phyloP scores from a whole-genome alignment of 306 rosid genomes.

The Phaseolus lunatus region DNA sequence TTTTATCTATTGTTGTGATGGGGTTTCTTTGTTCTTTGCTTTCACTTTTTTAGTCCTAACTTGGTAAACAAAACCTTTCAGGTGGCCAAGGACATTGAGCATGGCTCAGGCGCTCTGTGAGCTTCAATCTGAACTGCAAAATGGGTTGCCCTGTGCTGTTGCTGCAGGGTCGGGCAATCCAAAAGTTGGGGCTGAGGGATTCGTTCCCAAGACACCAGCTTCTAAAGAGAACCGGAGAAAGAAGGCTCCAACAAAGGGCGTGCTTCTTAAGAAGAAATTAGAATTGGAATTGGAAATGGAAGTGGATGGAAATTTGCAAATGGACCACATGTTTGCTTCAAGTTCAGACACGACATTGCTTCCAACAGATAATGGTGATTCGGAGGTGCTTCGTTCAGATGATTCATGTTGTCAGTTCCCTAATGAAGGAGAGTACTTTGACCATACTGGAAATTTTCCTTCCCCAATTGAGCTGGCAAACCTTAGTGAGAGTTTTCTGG shows the following conservation, averaged over 20 bases:
- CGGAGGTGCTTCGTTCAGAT: not conserved
- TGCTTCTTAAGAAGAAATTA: conserved; percentile 14
- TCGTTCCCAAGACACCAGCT: conserved; percentile 56
- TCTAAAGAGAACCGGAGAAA: conserved; percentile 42
- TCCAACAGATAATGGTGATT: conserved; percentile 34
- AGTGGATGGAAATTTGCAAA: not conserved
- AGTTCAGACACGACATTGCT: not conserved
- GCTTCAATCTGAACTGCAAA: conserved; percentile 61
- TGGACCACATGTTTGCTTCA: conserved; percentile 2
- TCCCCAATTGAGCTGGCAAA: conserved; percentile 55
- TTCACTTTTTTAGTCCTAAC: too few relatives aligned
- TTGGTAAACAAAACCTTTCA: conserved; percentile 3
- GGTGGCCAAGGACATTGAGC: conserved; percentile 64
- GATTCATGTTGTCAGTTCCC: conserved; percentile 22
- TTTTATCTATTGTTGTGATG: not conserved
- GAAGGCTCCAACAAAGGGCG: conserved; percentile 31
- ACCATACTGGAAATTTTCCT: conserved; percentile 55
- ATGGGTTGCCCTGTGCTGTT: not conserved
- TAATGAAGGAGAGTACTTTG: conserved; percentile 34
- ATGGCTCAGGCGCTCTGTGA: conserved; percentile 66
- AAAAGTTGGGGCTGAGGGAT: conserved; percentile 27
- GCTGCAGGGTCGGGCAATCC: not conserved
- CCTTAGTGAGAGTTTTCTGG: conserved; percentile 52
- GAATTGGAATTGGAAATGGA: conserved; percentile 44
- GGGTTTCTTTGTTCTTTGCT: not conserved